Conservation (phyloP, 495 filamentous ascomycete species). For the Penicillium cataractarum region DNA sequence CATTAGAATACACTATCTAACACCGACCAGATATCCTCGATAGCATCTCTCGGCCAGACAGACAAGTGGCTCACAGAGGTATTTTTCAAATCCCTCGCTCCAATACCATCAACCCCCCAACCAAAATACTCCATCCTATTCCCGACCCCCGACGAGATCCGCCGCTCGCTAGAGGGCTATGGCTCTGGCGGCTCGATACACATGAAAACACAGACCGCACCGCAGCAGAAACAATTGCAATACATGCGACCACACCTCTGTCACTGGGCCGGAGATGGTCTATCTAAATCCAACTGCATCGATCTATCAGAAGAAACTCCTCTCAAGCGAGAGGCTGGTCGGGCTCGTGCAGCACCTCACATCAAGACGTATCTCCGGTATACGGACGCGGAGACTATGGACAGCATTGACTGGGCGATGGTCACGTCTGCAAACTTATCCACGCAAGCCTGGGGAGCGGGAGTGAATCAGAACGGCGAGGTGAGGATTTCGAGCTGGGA, state of each 20-base stretch:
- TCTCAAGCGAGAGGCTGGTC: conserved; percentile 52
- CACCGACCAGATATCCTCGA: conserved; percentile 64
- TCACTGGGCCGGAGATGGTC: conserved; percentile 65
- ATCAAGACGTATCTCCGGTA: conserved; percentile 91
- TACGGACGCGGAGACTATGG: conserved; percentile 42
- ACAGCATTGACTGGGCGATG: conserved; percentile 80
- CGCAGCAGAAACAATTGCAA: conserved; percentile 73
- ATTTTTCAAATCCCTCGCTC: conserved; percentile 62
- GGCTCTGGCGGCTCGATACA: conserved; percentile 79
- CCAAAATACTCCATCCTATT: conserved; percentile 69
- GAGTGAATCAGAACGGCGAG: conserved; percentile 53
- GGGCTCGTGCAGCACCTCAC: conserved; percentile 83
- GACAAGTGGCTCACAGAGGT: conserved; percentile 74
- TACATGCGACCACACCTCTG: conserved; percentile 72
- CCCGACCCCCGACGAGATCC: conserved; percentile 77
- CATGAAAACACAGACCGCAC: conserved; percentile 67
- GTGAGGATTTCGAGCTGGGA: conserved; percentile 81
- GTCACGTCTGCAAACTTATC: conserved; percentile 85
- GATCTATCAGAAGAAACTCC: conserved; percentile 19
- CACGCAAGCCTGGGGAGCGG: conserved; percentile 87
- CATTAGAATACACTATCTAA: not conserved
- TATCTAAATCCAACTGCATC: conserved; percentile 11
- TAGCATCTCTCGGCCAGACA: conserved; percentile 75
- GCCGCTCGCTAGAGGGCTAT: conserved; percentile 80
- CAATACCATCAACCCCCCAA: conserved; percentile 20